Percentiles rank a stretch among this genome's conserved stretches.
Conservation (phyloP, 2,329 filamentous ascomycete genomes). For the Meredithiella fracta region DNA sequence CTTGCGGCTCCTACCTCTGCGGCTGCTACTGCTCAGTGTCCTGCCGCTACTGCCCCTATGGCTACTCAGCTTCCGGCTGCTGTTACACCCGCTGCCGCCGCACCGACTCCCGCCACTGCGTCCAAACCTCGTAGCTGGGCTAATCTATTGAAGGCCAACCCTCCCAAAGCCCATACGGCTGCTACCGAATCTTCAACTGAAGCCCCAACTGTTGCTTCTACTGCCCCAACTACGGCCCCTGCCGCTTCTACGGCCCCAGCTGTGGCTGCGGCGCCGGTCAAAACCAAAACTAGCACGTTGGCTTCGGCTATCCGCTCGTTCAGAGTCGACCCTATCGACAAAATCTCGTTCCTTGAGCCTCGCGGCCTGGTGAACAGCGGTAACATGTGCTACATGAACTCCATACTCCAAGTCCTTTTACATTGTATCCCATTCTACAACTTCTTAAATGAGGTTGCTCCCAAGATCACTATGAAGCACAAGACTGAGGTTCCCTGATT, state of each 20-base stretch:
- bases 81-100: slow-evolving; percentile 15
- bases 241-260: no score
- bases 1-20: neutral
- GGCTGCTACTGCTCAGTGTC: slow-evolving; percentile 9
- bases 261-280: slow-evolving; percentile 18
- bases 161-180: slow-evolving; percentile 18
- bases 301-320: slow-evolving; percentile 64
- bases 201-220: slow-evolving; percentile 11
- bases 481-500: slow-evolving; percentile 88
- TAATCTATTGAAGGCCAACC: slow-evolving; percentile 12
- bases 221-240: no score
- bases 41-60: no score
- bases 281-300: slow-evolving; percentile 40
- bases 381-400: slow-evolving; percentile 99
- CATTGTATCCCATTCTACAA: slow-evolving; percentile 91
- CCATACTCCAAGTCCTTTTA: slow-evolving; percentile 87
- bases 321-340: slow-evolving; percentile 45
- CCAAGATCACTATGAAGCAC: slow-evolving; percentile 74
- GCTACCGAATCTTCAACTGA: slow-evolving; percentile 14
- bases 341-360: slow-evolving; percentile 74
- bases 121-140: slow-evolving; percentile 16
- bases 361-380: slow-evolving; percentile 90
- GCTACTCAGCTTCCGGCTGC: slow-evolving; percentile 9
- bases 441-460: slow-evolving; percentile 75
- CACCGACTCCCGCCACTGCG: slow-evolving; percentile 17